These are phyloP conservation scores for Buxus sempervirens DNA, from an alignment of 164 flowering plant genomes.

Conservation along the genomic window DNA sequence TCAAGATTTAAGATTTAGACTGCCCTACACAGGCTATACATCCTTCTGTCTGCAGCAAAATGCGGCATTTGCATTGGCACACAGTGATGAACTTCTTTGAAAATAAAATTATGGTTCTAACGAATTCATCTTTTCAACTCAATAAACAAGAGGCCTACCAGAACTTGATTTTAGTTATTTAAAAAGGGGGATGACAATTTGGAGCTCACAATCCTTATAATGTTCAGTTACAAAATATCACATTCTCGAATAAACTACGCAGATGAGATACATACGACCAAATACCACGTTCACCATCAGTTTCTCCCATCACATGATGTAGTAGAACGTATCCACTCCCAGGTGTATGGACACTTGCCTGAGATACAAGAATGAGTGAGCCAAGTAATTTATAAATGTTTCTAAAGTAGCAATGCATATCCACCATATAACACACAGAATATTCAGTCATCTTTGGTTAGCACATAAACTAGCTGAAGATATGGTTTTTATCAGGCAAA, in stretches of 20 bases:
- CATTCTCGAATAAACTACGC: background rate
- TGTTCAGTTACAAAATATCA: background rate
- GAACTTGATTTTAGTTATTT: background rate
- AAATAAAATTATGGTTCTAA: too few relatives aligned
- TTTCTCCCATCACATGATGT: conserved; percentile 99
- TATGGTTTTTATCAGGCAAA: too few relatives aligned
- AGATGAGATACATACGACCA: conserved; percentile 79
- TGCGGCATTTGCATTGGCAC: background rate
- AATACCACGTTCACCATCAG: conserved; percentile 87
- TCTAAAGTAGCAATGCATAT: background rate
- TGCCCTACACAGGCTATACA: background rate
- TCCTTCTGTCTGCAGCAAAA: background rate
- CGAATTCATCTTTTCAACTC: background rate
- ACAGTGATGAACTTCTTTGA: too few relatives aligned
- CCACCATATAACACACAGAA: background rate
- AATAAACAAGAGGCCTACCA: background rate
- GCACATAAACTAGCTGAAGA: too few relatives aligned
- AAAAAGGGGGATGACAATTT: background rate
- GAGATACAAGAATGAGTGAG: conserved; percentile 1
- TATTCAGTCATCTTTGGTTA: too few relatives aligned
- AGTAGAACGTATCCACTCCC: conserved; percentile 98
- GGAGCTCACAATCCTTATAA: conserved; percentile 3
- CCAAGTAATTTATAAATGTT: background rate
- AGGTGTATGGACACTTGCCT: conserved; percentile 79
- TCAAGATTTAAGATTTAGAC: background rate